Base-by-base conservation (phyloP, 805 yeast species). In the Zygosaccharomyces lentus region DNA sequence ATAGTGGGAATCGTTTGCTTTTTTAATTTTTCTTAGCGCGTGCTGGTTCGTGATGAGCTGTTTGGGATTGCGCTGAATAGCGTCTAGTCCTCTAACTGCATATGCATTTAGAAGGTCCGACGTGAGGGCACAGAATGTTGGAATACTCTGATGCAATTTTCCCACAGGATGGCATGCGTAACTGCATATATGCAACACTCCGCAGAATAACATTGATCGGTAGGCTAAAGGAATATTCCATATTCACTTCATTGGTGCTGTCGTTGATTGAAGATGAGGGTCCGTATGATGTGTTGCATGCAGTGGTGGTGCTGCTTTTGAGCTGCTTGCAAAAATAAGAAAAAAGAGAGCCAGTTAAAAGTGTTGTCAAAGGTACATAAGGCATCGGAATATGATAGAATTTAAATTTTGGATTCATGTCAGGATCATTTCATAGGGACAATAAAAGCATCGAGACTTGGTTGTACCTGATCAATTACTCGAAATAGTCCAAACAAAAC, bases 21-120 rank as follows among this genome's bases (percentile, higher is more conserved):
- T 24, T 24, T 24, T 24, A 7, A 7, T 24, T 24, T 24, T 24
- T n/a, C 9, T 24, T 24, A 24, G 6, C 9, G 26, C 26, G 26
- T 24, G 26, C 9, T 24, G 26, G 9, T 24, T 9, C 27, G 27
- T 9, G 27, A 25, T 25, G 27, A 7, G 27, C 27, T 9, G 9
- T 25, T 25, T 25, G 27, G 9, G 7, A 25, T 25, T 9, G 27
- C 27, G 27, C 27, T 7, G 27, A 25, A 9, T n/a, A n/a, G n/a
- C n/a, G 27, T 9, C 27, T 25, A 37, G 26, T 40, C 53, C 47
- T 17, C 46, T 47, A 50, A 50, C 30, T 37, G 53, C 53, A 50
- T 50, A 50, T 44, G 42, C 47, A n/a, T 12, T 44, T 44, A 37
- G 25, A 17, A 36, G 41, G 6, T 24, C 4, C 16, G 27, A 34